phyloP scores from a whole-genome alignment of 2,329 filamentous ascomycete species.

The Endothia cerciana region DNA sequence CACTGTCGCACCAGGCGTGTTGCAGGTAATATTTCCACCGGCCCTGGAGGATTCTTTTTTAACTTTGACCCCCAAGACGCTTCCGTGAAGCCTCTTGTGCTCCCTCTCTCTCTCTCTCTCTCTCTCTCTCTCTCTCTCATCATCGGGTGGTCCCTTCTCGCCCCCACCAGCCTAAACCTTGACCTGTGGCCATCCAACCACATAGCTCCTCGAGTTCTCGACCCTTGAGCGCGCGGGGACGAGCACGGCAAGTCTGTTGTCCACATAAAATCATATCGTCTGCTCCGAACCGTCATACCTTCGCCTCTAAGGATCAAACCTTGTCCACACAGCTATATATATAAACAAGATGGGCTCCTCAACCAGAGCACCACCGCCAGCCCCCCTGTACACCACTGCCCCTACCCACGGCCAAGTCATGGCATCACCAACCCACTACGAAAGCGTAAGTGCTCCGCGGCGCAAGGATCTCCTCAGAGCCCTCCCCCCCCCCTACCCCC shows the following conservation, averaged over 20 bases:
- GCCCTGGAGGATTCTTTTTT: not conserved
- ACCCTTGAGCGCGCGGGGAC: not conserved
- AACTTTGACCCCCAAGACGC: constrained; percentile 2
- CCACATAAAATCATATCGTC: not conserved
- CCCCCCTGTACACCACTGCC: constrained; percentile 26
- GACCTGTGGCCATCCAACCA: not conserved
- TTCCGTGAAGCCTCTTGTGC: constrained; percentile 16
- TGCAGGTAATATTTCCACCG: constrained; percentile 2
- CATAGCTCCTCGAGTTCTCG: not conserved
- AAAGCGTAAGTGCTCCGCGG: constrained; percentile 25
- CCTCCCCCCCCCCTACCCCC: no score
- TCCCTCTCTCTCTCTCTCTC: not conserved
- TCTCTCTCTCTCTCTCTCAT: not conserved
- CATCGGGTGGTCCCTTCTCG: not conserved
- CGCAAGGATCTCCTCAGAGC: not conserved
- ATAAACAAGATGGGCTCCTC: constrained; percentile 24
- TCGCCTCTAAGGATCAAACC: not conserved
- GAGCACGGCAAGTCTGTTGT: not conserved
- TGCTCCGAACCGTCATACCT: not conserved
- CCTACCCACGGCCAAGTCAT: constrained; percentile 7
- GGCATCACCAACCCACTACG: constrained; percentile 25
- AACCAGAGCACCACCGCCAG: constrained; percentile 26
- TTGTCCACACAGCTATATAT: not conserved
- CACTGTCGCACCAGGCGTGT: constrained; percentile 19
- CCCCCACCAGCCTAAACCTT: not conserved